Percentiles rank a stretch among this genome's conserved stretches.
Evolutionary conservation across 2,329 filamentous ascomycete species (phyloP).

Genomic region (Coniochaeta sp.): DNA sequence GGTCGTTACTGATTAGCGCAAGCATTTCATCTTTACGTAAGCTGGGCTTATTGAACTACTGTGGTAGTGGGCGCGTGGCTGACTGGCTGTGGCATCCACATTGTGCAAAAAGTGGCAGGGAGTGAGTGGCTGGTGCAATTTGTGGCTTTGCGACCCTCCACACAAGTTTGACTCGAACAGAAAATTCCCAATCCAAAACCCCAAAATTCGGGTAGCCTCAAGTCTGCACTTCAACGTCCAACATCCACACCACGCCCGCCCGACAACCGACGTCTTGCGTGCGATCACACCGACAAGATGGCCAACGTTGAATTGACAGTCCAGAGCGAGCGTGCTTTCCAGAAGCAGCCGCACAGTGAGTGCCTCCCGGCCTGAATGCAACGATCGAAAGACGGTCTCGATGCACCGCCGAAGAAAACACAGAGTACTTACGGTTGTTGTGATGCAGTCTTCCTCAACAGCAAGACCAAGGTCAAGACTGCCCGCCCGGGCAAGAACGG

Average conservation of each 20-base stretch:
- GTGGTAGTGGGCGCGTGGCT: too few relatives aligned
- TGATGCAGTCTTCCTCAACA: slow-evolving; percentile 76
- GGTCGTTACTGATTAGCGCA: too few relatives aligned
- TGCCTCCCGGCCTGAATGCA: slow-evolving; percentile 4
- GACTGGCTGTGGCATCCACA: neutral
- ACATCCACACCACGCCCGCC: slow-evolving; percentile 15
- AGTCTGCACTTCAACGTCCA: slow-evolving; percentile 15
- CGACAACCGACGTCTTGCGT: slow-evolving; percentile 29
- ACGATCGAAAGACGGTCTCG: neutral
- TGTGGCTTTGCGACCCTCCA: slow-evolving; percentile 2
- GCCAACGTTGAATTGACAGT: slow-evolving; percentile 92
- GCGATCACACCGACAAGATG: slow-evolving; percentile 58
- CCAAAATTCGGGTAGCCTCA: slow-evolving; percentile 15
- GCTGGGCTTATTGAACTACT: too few relatives aligned
- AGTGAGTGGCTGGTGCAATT: neutral
- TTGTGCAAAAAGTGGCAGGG: neutral
- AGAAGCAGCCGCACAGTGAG: slow-evolving; percentile 93
- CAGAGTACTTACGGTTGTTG: slow-evolving; percentile 1
- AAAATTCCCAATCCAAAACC: slow-evolving; percentile 17
- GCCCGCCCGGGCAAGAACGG: slow-evolving; percentile 83
- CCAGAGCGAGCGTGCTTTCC: slow-evolving; percentile 99
- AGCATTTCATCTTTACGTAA: too few relatives aligned
- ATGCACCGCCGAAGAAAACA: neutral
- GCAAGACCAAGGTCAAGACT: slow-evolving; percentile 84
- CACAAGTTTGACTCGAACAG: slow-evolving; percentile 4